Base-by-base conservation (phyloP, 129 eudicot genomes). In the Centaurea solstitialis region DNA sequence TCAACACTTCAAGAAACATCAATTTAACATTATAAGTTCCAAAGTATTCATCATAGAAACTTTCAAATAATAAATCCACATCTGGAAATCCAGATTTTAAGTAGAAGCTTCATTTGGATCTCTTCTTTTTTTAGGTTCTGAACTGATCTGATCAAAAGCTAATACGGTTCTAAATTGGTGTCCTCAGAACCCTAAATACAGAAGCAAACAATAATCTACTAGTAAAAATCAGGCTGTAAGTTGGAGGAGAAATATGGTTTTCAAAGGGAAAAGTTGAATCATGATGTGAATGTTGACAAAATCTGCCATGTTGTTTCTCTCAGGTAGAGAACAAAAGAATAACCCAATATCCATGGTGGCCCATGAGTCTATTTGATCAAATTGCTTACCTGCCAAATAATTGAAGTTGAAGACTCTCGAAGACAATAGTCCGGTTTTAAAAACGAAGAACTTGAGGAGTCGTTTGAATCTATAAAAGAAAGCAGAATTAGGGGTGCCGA, bases 401-500 rank as follows among this genome's bases (percentile, higher is more conserved):
- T 47, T 77, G 89, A 59, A 74, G 78, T 70, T 83, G 72, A 68
- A 59, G 81, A 82, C 69, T 72, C 57, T n/a, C 81, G 78, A 81
- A 74, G 68, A 41, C 35, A 50, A 76, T 47, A 40, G 40, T 75
- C 68, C 62, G 80, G 72, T 20, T 77, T 8, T 7, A 74, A 77
- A 73, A 71, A 40, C 6, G 77, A 70, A 72, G 89, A 87, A 68
- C 64, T 20, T 37, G 74, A 47, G 13, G 79, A 91, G 80, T 72
- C 82, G 79, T 68, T 88, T 82, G 88, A 80, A 24, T 89, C 97
- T 39, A 86, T 76, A 28, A 89, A 89, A 91, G 86, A 86, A 84
- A 80, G 89, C 88, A 13, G 84, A 89, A 20, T 40, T 92, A 85
- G 86, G 83, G 85, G 81, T 85, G 85, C 57, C 80, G 76, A 30